Conservation (phyloP, 2,329 filamentous ascomycete species). For the Nemania diffusa region DNA sequence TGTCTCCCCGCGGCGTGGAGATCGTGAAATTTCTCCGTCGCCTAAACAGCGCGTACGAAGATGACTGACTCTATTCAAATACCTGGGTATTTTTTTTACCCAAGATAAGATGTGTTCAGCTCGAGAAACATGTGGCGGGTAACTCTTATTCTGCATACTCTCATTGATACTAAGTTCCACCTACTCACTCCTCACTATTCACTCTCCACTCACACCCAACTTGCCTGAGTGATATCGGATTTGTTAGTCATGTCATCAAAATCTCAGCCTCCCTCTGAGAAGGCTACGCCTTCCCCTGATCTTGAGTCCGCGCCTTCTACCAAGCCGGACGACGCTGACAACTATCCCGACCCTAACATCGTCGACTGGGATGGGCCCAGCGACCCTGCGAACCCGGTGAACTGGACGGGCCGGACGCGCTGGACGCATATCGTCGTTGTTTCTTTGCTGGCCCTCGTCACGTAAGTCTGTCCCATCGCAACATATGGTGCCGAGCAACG, state of each 20-base stretch:
- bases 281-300: neutral
- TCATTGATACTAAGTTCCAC: no score
- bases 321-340: neutral
- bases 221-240: no score
- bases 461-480: neutral
- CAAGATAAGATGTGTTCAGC: no score
- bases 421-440: neutral
- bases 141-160: no score
- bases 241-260: neutral
- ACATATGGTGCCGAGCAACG: neutral
- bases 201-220: no score
- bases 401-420: neutral
- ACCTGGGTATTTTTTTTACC: no score
- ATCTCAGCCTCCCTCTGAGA: neutral
- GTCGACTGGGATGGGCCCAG: conserved; percentile 12
- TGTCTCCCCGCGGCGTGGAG: no score
- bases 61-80: no score
- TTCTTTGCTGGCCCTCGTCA: neutral
- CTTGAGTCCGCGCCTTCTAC: neutral
- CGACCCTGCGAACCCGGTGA: neutral
- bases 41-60: no score
- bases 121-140: no score
- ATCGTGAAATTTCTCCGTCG: no score
- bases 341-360: neutral
- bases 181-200: no score